Conservation (phyloP, 1,284 basidiomycete genomes). For the Grifola frondosa region DNA sequence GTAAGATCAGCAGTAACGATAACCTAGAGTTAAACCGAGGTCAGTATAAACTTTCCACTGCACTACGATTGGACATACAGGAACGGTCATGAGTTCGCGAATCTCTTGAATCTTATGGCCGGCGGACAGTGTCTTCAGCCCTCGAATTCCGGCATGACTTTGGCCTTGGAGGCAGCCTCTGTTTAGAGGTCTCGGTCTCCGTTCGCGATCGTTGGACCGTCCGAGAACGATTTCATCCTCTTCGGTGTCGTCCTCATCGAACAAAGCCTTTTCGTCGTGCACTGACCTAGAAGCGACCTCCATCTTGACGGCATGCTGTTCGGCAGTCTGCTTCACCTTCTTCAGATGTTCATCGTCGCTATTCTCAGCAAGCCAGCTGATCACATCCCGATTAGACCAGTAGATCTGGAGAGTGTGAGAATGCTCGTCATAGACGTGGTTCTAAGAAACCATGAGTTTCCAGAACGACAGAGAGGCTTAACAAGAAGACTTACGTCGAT, state of each 20-base stretch:
- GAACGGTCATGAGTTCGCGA: conserved; percentile 85
- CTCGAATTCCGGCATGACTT: too few species aligned
- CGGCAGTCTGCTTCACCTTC: conserved; percentile 86
- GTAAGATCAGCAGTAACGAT: conserved; percentile 92
- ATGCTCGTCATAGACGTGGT: conserved; percentile 93
- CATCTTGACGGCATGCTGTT: conserved; percentile 84
- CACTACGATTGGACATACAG: conserved; percentile 52
- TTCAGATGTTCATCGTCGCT: conserved; percentile 92
- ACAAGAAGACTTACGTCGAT: conserved; percentile 66
- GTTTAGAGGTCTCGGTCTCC: conserved; percentile 75
- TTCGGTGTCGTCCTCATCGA: conserved; percentile 79
- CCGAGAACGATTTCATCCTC: conserved; percentile 80
- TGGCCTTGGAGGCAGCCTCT: conserved; percentile 66
- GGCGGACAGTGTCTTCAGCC: conserved; percentile 63
- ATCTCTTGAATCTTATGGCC: conserved; percentile 94
- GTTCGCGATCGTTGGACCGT: conserved; percentile 46
- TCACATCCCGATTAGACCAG: conserved; percentile 90
- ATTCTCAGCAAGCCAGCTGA: conserved; percentile 91
- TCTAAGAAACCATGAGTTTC: conserved; percentile 43
- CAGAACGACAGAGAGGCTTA: background rate
- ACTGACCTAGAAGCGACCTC: conserved; percentile 78
- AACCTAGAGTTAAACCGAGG: conserved; percentile 50
- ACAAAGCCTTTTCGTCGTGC: conserved; percentile 84
- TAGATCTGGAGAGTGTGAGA: conserved; percentile 87
- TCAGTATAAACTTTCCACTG: background rate